phyloP scores from a whole-genome alignment of 2,329 filamentous ascomycete species.

The Ceratocystis smalleyi region DNA sequence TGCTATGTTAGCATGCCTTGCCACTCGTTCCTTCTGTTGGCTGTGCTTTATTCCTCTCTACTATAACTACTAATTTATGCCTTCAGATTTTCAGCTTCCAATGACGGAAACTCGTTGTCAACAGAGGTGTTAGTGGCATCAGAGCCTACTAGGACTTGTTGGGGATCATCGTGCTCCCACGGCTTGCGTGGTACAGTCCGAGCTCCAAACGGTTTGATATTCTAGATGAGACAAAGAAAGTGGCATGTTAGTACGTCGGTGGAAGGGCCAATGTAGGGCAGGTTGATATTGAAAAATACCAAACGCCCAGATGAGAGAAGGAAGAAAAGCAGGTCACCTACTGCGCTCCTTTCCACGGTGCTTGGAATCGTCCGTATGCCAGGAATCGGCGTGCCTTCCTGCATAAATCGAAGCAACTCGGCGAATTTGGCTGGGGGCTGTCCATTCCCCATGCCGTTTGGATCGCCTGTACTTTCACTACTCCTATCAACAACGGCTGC shows the following conservation, averaged over 20 bases:
- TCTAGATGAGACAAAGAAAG: neutral
- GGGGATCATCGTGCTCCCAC: slow-evolving; percentile 11
- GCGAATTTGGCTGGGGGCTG: slow-evolving; percentile 41
- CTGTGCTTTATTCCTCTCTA: neutral
- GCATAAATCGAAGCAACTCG: slow-evolving; percentile 72
- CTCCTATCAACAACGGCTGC: slow-evolving; percentile 32
- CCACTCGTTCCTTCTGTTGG: neutral
- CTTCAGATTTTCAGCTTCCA: neutral
- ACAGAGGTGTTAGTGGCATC: neutral
- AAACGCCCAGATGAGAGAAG: neutral
- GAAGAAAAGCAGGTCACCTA: slow-evolving; percentile 27
- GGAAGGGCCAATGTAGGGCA: no score
- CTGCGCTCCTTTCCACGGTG: slow-evolving; percentile 56
- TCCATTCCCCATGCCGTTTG: slow-evolving; percentile 18
- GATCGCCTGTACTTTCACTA: neutral
- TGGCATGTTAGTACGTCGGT: slow-evolving; percentile 23
- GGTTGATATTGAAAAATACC: neutral
- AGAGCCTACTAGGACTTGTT: neutral
- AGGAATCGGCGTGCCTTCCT: slow-evolving; percentile 65
- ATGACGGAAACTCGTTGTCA: slow-evolving; percentile 13
- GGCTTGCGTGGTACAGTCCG: slow-evolving; percentile 15
- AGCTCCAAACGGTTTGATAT: slow-evolving; percentile 14
- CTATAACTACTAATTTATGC: neutral
- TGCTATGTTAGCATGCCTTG: neutral
- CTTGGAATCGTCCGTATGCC: slow-evolving; percentile 78